Evolutionary conservation across 73 alveolate species (phyloP), one percentile per base, ranked within the genome.

Genomic region (Paramecium pentaurelia): DNA sequence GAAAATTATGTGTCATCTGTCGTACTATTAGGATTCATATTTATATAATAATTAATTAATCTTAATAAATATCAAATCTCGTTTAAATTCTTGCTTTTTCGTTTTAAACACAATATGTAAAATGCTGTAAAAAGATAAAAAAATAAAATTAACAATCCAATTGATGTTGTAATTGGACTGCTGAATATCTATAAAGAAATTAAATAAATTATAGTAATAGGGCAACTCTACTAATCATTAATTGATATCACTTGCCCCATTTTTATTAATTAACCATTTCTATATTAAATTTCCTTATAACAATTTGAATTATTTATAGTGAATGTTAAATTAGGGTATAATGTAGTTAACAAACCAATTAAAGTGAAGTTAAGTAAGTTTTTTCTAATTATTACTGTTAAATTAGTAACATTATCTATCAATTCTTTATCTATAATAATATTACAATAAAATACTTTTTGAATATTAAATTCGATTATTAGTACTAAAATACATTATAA

Each of bases 271-370:
- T 44, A 25, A 9, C 49, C 77, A 80, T 80, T 80, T 16, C 30
- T 22, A 18, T 32, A 80, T 22, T 22, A 11, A 38, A 80, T 80
- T 14, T 80, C 91, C 27, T 40, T 80, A 80, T 44, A 80, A 80
- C 91, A 80, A 80, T 80, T 44, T 22, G 77, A 42, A 80, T 80
- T 80, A 44, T 80, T 47, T 10, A 80, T 80, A 1, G 91, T 80
- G 58, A 80, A 80, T 44, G 91, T 80, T 80, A 80, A 25, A 80
- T 80, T 80, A 80, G 91, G 91, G 8, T 80, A 80, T 42, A 80
- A 10, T 8, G 91, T 80, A 27, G 91, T 80, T 45, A 80, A 49
- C 10, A 80, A 14, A 2, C 75, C 91, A 11, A 80, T 80, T 80
- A 80, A 45, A 38, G 91, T 32, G 6, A 80, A 80, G 28, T 80